phyloP scores from a whole-genome alignment of 805 yeast species.

The Ogataea angusta region DNA sequence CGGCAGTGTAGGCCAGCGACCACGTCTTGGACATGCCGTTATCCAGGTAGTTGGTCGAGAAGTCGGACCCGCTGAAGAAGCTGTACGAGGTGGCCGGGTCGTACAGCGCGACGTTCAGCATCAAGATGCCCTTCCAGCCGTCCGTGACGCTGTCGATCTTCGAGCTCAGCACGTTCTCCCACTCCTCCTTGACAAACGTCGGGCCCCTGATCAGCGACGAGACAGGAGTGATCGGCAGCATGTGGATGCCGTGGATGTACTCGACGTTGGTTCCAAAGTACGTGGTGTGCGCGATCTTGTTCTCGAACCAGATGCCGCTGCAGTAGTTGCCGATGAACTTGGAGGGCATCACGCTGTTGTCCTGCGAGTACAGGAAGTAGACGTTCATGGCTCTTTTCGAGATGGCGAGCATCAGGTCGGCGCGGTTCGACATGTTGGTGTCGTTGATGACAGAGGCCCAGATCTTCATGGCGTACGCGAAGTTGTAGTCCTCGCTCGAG shows the following conservation, averaged over 20 bases:
- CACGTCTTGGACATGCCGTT: slow-evolving; percentile 86
- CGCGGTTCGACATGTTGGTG: slow-evolving; percentile 47
- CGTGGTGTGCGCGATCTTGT: slow-evolving; percentile 64
- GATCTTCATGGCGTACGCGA: slow-evolving; percentile 60
- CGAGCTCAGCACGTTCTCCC: slow-evolving; percentile 50
- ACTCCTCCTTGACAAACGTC: slow-evolving; percentile 60
- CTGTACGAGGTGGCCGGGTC: slow-evolving; percentile 63
- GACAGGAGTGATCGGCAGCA: slow-evolving; percentile 65
- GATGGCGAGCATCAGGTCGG: slow-evolving; percentile 55
- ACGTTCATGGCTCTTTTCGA: slow-evolving; percentile 47
- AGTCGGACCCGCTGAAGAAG: slow-evolving; percentile 57
- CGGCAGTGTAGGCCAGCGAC: slow-evolving; percentile 75
- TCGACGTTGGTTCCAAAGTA: slow-evolving; percentile 55
- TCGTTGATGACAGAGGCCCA: slow-evolving; percentile 62
- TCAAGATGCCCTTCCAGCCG: slow-evolving; percentile 76
- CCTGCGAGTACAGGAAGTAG: slow-evolving; percentile 47
- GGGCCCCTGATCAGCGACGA: slow-evolving; percentile 60
- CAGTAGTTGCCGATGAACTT: slow-evolving; percentile 51
- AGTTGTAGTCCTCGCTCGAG: slow-evolving; percentile 62
- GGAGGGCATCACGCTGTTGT: slow-evolving; percentile 47
- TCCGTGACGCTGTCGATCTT: slow-evolving; percentile 52
- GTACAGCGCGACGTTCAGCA: slow-evolving; percentile 69
- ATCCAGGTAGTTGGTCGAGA: slow-evolving; percentile 58
- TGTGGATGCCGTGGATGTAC: slow-evolving; percentile 73
- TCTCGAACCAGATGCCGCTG: slow-evolving; percentile 62